A percentile compares a stretch with the other conserved stretches of the same genome.
Evolutionary conservation across 768 basidiomycete genomes (phyloP).

Genomic region (Auricularia sp.): DNA sequence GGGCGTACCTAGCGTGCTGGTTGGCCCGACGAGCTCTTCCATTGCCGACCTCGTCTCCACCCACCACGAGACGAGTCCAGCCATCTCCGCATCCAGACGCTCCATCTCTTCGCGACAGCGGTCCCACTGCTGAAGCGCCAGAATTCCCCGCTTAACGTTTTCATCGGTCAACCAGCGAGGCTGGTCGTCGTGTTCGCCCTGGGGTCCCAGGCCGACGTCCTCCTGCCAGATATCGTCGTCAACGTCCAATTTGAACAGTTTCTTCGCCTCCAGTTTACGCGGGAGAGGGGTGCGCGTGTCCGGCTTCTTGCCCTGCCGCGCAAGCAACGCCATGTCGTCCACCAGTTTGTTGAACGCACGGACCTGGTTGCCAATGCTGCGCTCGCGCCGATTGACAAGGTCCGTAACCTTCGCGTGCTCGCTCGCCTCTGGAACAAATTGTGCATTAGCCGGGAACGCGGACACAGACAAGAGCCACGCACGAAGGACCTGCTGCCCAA

Average conservation of each 20-base stretch:
- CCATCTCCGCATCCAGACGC: not conserved
- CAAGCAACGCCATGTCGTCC: not conserved
- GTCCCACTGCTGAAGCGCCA: no score
- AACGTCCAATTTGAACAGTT: not conserved
- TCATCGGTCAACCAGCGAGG: not conserved
- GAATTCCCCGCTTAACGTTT: not conserved
- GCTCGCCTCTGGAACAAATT: not conserved
- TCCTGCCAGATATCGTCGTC: not conserved
- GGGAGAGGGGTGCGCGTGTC: not conserved
- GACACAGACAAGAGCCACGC: not conserved
- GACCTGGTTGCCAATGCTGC: not conserved
- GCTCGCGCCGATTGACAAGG: not conserved
- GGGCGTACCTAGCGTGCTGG: not conserved
- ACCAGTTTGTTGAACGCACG: not conserved
- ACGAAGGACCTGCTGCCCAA: not conserved
- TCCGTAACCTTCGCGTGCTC: not conserved
- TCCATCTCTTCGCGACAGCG: not conserved
- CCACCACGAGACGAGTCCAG: not conserved
- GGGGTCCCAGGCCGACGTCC: not conserved
- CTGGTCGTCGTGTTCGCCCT: not conserved
- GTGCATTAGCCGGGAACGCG: not conserved
- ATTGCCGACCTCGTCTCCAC: not conserved
- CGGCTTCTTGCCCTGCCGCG: not conserved
- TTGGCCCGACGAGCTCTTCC: not conserved
- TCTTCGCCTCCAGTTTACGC: not conserved